These are phyloP conservation scores for Fusarium nelsonii DNA, from an alignment of 2,329 filamentous ascomycete genomes.

Conservation along the genomic window DNA sequence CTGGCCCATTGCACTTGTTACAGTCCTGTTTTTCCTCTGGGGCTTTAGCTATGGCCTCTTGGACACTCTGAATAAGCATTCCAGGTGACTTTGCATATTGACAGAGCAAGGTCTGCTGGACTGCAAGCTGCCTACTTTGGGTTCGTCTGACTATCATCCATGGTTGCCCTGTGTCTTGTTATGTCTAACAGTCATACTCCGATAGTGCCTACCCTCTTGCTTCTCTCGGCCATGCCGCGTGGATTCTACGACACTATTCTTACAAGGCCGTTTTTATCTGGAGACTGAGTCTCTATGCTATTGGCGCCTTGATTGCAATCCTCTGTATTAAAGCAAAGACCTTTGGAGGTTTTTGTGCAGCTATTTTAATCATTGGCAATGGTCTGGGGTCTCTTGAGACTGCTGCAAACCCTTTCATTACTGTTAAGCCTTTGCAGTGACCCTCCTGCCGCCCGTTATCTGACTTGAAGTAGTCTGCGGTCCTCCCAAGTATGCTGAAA, in stretches of 20 bases:
- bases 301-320: slow-evolving; percentile 68
- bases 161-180: neutral
- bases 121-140: slow-evolving; percentile 66
- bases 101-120: slow-evolving; percentile 59
- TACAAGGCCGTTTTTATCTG: slow-evolving; percentile 77
- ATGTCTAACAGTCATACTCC: slow-evolving; percentile 5
- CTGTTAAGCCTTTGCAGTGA: slow-evolving; percentile 52
- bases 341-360: slow-evolving; percentile 79
- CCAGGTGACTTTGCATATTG: slow-evolving; percentile 59
- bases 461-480: slow-evolving; percentile 54
- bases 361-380: slow-evolving; percentile 79
- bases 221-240: slow-evolving; percentile 73
- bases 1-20: slow-evolving; percentile 70
- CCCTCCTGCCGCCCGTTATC: fast-evolving
- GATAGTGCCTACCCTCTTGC: slow-evolving; percentile 74
- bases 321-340: slow-evolving; percentile 70
- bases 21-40: slow-evolving; percentile 62
- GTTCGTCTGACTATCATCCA: slow-evolving; percentile 59
- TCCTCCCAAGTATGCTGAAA: slow-evolving; percentile 77
- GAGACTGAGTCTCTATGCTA: slow-evolving; percentile 74
- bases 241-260: slow-evolving; percentile 72
- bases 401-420: slow-evolving; percentile 80
- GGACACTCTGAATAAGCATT: slow-evolving; percentile 64
- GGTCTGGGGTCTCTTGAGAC: slow-evolving; percentile 82
- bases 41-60: slow-evolving; percentile 61